Percentiles rank a stretch among this genome's conserved stretches.
Conservation (phyloP, 2,329 filamentous ascomycete species). For the Achaetomium macrosporum region DNA sequence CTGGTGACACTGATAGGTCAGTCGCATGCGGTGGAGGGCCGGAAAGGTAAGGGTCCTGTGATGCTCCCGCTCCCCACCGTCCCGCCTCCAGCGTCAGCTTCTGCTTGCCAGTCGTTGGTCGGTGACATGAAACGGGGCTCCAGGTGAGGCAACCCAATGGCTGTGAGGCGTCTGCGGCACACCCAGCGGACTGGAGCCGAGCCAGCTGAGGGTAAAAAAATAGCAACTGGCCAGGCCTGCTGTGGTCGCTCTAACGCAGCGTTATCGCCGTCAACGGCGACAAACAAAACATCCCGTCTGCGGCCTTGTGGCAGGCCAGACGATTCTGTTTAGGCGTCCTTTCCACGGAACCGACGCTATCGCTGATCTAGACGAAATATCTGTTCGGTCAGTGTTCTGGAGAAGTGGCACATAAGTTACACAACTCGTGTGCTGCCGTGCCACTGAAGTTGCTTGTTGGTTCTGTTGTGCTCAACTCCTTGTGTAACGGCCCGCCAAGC, state of each 20-base stretch:
- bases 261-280: not conserved
- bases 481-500: slow-evolving; percentile 3
- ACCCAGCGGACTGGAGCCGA: slow-evolving; percentile 21
- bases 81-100: slow-evolving; percentile 1
- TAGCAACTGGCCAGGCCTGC: slow-evolving; percentile 5
- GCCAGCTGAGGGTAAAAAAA: slow-evolving; percentile 8
- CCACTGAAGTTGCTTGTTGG: slow-evolving; percentile 6
- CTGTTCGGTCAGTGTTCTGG: not conserved
- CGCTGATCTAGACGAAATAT: not conserved
- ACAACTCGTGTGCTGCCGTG: slow-evolving; percentile 2
- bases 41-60: slow-evolving; percentile 19
- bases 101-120: slow-evolving; percentile 13
- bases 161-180: slow-evolving; percentile 14
- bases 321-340: not conserved
- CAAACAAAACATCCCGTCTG: slow-evolving; percentile 3
- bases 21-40: slow-evolving; percentile 15
- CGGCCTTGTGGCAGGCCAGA: not conserved
- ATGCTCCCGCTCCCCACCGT: slow-evolving; percentile 7
- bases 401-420: not conserved
- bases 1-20: slow-evolving; percentile 22
- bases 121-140: slow-evolving; percentile 18
- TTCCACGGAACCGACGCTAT: not conserved
- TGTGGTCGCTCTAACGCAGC: not conserved
- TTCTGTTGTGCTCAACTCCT: not conserved
- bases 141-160: slow-evolving; percentile 16